Percentiles rank a stretch among this genome's conserved stretches.
phyloP scores from a whole-genome alignment of 345 rosid species.

The Populus alba region DNA sequence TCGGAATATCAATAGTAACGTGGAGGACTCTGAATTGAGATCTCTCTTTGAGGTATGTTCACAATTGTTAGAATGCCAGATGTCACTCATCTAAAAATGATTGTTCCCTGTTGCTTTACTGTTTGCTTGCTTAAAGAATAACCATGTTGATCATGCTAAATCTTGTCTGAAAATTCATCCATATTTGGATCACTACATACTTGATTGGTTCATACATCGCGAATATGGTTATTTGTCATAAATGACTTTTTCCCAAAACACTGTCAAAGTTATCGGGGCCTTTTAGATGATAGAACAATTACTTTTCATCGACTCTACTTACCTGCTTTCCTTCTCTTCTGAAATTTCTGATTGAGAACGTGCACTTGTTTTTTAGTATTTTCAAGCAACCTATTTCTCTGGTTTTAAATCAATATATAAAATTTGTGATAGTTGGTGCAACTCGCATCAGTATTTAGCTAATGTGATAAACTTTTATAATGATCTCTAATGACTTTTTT shows the following conservation, averaged over 20 bases:
- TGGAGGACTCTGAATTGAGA: constrained; percentile 78
- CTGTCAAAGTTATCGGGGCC: neutral
- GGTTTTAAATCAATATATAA: neutral
- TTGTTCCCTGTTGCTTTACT: neutral
- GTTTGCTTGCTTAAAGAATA: neutral
- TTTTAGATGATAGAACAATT: neutral
- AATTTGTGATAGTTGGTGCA: neutral
- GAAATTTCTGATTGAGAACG: neutral
- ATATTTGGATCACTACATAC: too few relatives aligned
- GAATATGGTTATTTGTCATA: neutral
- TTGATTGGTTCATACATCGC: neutral
- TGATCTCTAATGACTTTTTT: neutral
- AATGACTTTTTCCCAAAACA: neutral
- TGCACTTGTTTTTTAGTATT: neutral
- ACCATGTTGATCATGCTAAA: neutral
- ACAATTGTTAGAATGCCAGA: neutral
- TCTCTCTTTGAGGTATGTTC: constrained; percentile 79
- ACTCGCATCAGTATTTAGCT: neutral
- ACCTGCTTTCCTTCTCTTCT: neutral
- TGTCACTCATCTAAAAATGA: neutral
- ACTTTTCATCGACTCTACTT: neutral
- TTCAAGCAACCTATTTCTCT: neutral
- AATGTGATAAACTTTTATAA: neutral
- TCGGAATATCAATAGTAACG: constrained; percentile 89
- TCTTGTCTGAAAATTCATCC: neutral